These are phyloP conservation scores for Barnettozyma sucrosica DNA, from an alignment of 805 yeast species.

Conservation along the genomic window DNA sequence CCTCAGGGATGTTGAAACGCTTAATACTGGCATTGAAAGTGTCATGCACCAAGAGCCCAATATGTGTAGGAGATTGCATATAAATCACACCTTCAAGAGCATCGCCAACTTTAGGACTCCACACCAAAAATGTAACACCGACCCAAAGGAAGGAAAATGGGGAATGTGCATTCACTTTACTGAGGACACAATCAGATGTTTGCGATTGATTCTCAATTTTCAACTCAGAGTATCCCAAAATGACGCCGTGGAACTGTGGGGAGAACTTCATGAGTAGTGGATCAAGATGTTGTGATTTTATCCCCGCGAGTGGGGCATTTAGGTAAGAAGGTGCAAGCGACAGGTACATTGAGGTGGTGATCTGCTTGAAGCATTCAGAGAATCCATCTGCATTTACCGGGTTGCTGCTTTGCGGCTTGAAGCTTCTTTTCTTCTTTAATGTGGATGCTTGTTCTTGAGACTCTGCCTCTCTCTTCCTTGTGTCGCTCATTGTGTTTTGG, in stretches of 20 bases:
- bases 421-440: slow-evolving; percentile 18
- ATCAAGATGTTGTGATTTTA: slow-evolving; percentile 83
- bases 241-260: slow-evolving; percentile 70
- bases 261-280: slow-evolving; percentile 82
- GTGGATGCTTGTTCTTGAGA: not conserved
- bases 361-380: slow-evolving; percentile 64
- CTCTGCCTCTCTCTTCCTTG: not conserved
- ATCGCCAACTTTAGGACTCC: slow-evolving; percentile 92
- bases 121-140: slow-evolving; percentile 70
- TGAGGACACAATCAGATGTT: not conserved
- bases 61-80: slow-evolving; percentile 92
- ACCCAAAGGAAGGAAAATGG: slow-evolving; percentile 92
- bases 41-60: slow-evolving; percentile 86
- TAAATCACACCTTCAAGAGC: slow-evolving; percentile 78
- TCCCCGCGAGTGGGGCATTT: slow-evolving; percentile 66
- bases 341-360: slow-evolving; percentile 60
- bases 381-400: slow-evolving; percentile 38
- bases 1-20: slow-evolving; percentile 75
- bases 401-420: slow-evolving; percentile 27
- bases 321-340: slow-evolving; percentile 84
- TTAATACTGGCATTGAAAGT: slow-evolving; percentile 92
- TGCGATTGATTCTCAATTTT: slow-evolving; percentile 29
- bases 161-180: slow-evolving; percentile 63
- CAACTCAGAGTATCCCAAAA: slow-evolving; percentile 71
- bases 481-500: not conserved